These are phyloP conservation scores for Paramecium pentaurelia DNA, from an alignment of 73 alveolate genomes.

Conservation along the genomic window DNA sequence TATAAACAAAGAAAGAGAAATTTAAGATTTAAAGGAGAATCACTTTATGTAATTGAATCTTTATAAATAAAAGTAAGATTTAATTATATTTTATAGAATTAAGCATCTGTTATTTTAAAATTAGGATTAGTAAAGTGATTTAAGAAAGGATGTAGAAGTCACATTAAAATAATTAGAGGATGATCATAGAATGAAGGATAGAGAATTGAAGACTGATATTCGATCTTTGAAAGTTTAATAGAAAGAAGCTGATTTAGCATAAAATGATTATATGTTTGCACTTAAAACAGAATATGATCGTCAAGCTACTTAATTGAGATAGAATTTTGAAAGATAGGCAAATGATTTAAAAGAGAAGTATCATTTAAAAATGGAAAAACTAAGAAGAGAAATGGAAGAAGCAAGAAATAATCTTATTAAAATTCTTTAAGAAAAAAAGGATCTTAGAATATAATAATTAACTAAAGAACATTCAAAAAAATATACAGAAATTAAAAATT, in stretches of 20 bases:
- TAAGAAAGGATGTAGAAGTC: conserved; percentile 93
- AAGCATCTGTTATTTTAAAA: conserved; percentile 92
- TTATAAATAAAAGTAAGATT: conserved; percentile 78
- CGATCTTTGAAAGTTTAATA: conserved; percentile 85
- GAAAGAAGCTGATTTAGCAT: conserved; percentile 94
- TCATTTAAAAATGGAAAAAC: conserved; percentile 90
- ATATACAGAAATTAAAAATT: conserved; percentile 90
- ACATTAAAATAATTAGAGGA: conserved; percentile 95
- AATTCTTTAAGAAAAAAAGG: conserved; percentile 91
- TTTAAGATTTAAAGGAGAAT: conserved; percentile 92
- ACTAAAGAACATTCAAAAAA: conserved; percentile 90
- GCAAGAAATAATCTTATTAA: conserved; percentile 83
- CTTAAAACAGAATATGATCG: conserved; percentile 90
- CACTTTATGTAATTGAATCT: conserved; percentile 92
- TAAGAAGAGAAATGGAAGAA: conserved; percentile 95
- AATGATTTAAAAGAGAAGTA: conserved; percentile 90
- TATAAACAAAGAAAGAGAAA: conserved; percentile 92
- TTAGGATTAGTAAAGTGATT: conserved; percentile 92
- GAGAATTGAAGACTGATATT: conserved; percentile 94
- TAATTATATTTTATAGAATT: conserved; percentile 61
- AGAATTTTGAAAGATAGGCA: conserved; percentile 92
- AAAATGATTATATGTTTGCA: conserved; percentile 91
- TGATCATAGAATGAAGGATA: conserved; percentile 91
- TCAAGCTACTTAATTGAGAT: conserved; percentile 86
- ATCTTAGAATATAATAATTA: conserved; percentile 85